Percentiles rank a stretch among this genome's conserved stretches.
Conservation (phyloP, 179 eudicot genomes). For the Pouteria campechiana region DNA sequence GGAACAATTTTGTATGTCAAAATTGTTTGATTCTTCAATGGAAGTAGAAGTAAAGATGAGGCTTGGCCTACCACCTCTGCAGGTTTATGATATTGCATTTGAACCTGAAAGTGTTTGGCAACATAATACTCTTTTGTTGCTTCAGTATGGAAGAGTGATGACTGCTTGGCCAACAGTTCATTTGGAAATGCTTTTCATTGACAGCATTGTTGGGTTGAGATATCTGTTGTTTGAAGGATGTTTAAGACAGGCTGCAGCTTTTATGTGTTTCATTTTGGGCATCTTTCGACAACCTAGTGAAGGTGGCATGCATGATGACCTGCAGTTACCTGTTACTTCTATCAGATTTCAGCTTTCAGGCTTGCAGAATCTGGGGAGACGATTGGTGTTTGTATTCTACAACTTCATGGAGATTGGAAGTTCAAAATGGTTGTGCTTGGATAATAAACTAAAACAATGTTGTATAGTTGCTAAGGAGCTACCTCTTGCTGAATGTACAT, state of each 20-base stretch:
- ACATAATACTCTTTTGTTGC: slow-evolving; percentile 24
- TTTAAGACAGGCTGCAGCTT: slow-evolving; percentile 56
- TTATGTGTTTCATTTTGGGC: slow-evolving; percentile 40
- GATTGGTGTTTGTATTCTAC: slow-evolving; percentile 44
- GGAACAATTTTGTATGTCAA: slow-evolving; percentile 28
- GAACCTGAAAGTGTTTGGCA: slow-evolving; percentile 21
- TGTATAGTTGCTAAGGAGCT: slow-evolving; percentile 50
- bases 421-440: slow-evolving; percentile 58
- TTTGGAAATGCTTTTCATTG: slow-evolving; percentile 82
- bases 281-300: slow-evolving; percentile 32
- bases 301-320: slow-evolving; percentile 21
- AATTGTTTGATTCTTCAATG: slow-evolving; percentile 16
- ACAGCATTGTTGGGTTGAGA: slow-evolving; percentile 63
- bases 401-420: slow-evolving; percentile 35
- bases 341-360: slow-evolving; percentile 48
- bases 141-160: slow-evolving; percentile 43
- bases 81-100: slow-evolving; percentile 13
- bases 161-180: slow-evolving; percentile 50
- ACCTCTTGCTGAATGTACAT: slow-evolving; percentile 75
- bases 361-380: slow-evolving; percentile 35
- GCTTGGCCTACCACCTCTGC: slow-evolving; percentile 19
- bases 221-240: slow-evolving; percentile 72
- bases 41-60: slow-evolving; percentile 20
- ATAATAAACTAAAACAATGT: slow-evolving; percentile 37
- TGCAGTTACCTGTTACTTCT: slow-evolving; percentile 68